Evolutionary conservation across 2,329 filamentous ascomycete species (phyloP).

Genomic region (Trichoderma koningiopsis): DNA sequence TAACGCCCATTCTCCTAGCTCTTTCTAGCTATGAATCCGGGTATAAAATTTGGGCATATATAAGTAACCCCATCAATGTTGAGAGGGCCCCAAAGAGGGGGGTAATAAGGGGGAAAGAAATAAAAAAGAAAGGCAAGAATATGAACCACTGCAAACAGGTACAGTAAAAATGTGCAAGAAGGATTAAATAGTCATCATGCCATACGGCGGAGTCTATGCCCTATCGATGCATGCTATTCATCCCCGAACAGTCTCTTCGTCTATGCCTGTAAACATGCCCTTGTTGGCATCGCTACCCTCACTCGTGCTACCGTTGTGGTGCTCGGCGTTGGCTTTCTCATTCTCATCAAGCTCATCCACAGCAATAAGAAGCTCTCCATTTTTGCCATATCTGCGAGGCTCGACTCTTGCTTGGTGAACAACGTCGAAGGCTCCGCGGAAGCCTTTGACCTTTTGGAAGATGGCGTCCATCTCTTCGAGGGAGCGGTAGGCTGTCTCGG

Average conservation of each 20-base stretch:
- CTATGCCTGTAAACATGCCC: conserved; percentile 36
- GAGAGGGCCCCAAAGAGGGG: background rate
- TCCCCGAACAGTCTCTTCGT: conserved; percentile 41
- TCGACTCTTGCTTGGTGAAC: conserved; percentile 47
- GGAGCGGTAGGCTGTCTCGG: conserved; percentile 64
- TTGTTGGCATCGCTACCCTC: conserved; percentile 30
- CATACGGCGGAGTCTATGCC: background rate
- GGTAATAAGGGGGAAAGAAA: background rate
- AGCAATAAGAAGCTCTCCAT: conserved; percentile 58
- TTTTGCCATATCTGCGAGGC: conserved; percentile 59
- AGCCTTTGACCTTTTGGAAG: conserved; percentile 58
- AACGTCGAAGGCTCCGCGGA: conserved; percentile 40
- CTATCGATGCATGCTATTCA: conserved; percentile 17
- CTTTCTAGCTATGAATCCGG: background rate
- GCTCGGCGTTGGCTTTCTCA: conserved; percentile 39
- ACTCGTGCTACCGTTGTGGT: conserved; percentile 36
- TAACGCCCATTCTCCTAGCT: background rate
- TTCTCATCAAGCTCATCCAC: conserved; percentile 48
- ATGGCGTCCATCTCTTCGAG: conserved; percentile 69
- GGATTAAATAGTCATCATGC: background rate
- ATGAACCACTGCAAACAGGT: background rate
- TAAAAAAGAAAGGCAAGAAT: background rate
- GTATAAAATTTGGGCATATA: conserved; percentile 6
- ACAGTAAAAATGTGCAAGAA: background rate
- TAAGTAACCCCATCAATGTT: background rate